Percentiles rank a stretch among this genome's conserved stretches.
phyloP scores from a whole-genome alignment of 768 basidiomycete genomes.

The Lactarius evosmus region DNA sequence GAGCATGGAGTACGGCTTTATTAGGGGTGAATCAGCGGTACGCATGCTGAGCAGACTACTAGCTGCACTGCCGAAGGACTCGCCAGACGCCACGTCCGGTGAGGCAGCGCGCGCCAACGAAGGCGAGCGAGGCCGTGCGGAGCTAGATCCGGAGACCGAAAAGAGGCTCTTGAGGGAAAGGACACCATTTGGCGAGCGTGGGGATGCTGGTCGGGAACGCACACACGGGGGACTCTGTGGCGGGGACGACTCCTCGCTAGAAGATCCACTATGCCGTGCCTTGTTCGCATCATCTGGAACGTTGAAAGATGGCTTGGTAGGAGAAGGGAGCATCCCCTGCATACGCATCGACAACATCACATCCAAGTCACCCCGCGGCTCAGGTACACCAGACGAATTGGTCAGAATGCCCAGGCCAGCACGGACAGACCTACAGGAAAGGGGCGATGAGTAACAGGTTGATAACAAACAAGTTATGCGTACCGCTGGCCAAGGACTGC shows the following conservation, averaged over 20 bases:
- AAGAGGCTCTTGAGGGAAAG: conserved; percentile 62
- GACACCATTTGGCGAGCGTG: conserved; percentile 38
- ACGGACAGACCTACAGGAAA: conserved; percentile 54
- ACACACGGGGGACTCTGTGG: conserved; percentile 34
- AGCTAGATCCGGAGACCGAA: conserved; percentile 38
- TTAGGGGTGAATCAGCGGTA: conserved; percentile 32
- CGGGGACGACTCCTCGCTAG: conserved; percentile 1
- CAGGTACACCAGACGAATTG: conserved; percentile 43
- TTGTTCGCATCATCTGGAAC: conserved; percentile 11
- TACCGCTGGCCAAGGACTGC: conserved; percentile 71
- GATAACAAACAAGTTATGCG: conserved; percentile 16
- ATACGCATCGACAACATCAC: conserved; percentile 78
- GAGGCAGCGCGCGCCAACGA: conserved; percentile 41
- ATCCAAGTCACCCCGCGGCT: conserved; percentile 78
- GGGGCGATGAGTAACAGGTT: conserved; percentile 8
- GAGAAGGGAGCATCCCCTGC: conserved; percentile 53
- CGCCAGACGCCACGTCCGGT: conserved; percentile 40
- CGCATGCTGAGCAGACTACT: conserved; percentile 53
- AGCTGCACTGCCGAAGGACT: conserved; percentile 56
- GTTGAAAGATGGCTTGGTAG: conserved; percentile 24
- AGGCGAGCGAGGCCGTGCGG: conserved; percentile 52
- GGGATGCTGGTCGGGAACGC: conserved; percentile 28
- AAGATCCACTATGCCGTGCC: conserved; percentile 4
- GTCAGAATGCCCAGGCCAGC: conserved; percentile 57
- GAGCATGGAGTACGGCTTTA: conserved; percentile 30